phyloP scores from a whole-genome alignment of 345 rosid species.

The Moringa oleifera region DNA sequence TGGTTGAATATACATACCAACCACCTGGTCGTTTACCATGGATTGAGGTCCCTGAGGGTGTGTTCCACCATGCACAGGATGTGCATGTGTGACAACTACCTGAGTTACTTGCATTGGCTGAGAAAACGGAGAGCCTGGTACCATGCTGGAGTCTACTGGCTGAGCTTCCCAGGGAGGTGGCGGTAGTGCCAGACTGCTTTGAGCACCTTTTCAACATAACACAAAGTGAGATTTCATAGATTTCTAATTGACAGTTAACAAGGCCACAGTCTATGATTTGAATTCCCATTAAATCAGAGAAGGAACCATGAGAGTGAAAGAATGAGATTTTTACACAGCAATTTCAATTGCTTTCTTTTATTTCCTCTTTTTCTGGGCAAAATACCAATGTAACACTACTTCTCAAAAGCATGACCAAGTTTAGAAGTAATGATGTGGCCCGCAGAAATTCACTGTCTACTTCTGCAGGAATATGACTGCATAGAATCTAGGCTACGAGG shows the following conservation, averaged over 20 bases:
- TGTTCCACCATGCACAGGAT: constrained; percentile 33
- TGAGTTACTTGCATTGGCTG: constrained; percentile 56
- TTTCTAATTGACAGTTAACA: no score
- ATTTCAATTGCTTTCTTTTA: no score
- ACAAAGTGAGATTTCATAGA: constrained; percentile 14
- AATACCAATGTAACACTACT: no score
- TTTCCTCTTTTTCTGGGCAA: no score
- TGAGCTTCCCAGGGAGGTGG: constrained; percentile 99
- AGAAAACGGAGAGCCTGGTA: constrained; percentile 52
- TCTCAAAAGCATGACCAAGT: no score
- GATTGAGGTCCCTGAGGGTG: constrained; percentile 45
- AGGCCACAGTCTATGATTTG: no score
- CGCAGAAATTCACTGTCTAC: no score
- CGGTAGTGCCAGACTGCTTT: constrained; percentile 55
- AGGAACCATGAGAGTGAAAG: no score
- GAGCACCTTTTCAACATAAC: constrained; percentile 48
- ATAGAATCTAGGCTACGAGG: background rate
- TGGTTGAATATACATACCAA: constrained; percentile 67
- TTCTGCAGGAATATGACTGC: background rate
- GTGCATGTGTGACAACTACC: constrained; percentile 35
- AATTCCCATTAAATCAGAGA: no score
- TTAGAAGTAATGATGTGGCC: no score
- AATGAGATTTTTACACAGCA: no score
- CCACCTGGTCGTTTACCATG: constrained; percentile 41
- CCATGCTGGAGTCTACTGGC: constrained; percentile 50